Base-by-base conservation (phyloP, 108 stramenopile species). In the Poteriospumella lacustris region DNA sequence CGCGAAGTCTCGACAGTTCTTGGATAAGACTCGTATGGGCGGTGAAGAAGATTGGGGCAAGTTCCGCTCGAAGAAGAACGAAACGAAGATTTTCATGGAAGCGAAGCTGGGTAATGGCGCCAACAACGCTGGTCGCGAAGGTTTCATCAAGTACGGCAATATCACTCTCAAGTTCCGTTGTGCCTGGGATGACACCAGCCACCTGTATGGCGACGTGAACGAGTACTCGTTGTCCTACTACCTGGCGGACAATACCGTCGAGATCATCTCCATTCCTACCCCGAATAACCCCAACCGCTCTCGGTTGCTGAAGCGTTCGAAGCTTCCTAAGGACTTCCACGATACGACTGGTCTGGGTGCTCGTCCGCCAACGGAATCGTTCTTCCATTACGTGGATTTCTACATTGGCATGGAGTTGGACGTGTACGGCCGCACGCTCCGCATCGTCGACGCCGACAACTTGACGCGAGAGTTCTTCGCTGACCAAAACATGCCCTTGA, bases 201-300 rank as follows among this genome's bases (percentile, higher is more conserved):
- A 84, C 47, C 84, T 91, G 34, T 91, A 91, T 67, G 93, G 92
- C 0, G 90, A 92, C 67, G 85, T 90, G 31, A 85, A 87, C 67
- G 81, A 80, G 31, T 92, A 86, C 85, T 86, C 81, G 34, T 83
- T 92, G 34, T 78, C 88, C 81, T 93, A 91, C 72, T 89, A 85
- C 69, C 87, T 93, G n/a, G 81, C 85, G 1, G 93, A 93, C 78
- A 89, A 91, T 79, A 89, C 90, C 2, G 78, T 92, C 42, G 93
- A 92, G 75, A 82, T 93, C 28, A 72, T 85, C 58, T 79, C 89
- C 0, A 77, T 88, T n/a, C 83, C 86, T 42, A 42, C 75, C 26
- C 73, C 77, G 40, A 89, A 89, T 75, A 81, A 88, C 34, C 86
- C 89, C 19, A 40, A 52, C 19, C 47, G 47, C 19, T 15, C 19